phyloP scores from a whole-genome alignment of 2,329 filamentous ascomycete genomes.

The Aspergillus sp. region DNA sequence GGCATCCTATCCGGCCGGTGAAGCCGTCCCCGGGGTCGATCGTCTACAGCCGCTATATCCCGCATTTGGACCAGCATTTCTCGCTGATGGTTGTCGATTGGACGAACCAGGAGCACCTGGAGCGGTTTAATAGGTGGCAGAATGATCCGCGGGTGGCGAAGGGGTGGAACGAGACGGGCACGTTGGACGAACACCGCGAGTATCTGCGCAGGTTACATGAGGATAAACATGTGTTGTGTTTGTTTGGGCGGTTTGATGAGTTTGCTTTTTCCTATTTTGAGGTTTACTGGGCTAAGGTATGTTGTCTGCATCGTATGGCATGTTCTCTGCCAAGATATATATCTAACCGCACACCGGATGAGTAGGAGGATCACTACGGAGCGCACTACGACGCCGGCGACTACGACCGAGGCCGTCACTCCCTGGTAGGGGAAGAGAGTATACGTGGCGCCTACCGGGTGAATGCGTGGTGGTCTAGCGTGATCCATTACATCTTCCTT shows the following conservation, averaged over 20 bases:
- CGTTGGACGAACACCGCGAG: conserved; percentile 69
- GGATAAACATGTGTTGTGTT: conserved; percentile 63
- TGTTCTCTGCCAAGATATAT: background rate
- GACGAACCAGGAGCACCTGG: conserved; percentile 61
- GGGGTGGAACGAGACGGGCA: conserved; percentile 78
- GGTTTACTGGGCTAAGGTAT: conserved; percentile 71
- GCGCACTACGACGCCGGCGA: conserved; percentile 56
- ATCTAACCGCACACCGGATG: background rate
- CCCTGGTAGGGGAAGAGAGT: conserved; percentile 55
- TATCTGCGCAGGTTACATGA: conserved; percentile 68
- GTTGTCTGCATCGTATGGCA: conserved; percentile 5
- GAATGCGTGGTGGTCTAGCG: conserved; percentile 57
- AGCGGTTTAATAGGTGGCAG: conserved; percentile 76
- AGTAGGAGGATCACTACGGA: conserved; percentile 59
- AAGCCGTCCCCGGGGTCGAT: conserved; percentile 70
- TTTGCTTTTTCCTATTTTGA: conserved; percentile 75
- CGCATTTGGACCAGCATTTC: conserved; percentile 72
- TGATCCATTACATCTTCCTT: conserved; percentile 60
- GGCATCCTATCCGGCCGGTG: conserved; percentile 68
- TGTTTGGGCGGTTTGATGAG: conserved; percentile 68
- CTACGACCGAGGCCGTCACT: conserved; percentile 61
- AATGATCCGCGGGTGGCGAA: conserved; percentile 78
- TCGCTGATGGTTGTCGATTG: conserved; percentile 74
- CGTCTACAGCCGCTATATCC: conserved; percentile 76
- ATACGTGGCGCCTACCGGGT: conserved; percentile 58